These are phyloP conservation scores for Amoebophrya sp. DNA, from an alignment of 169 alveolate genomes.

Conservation along the genomic window DNA sequence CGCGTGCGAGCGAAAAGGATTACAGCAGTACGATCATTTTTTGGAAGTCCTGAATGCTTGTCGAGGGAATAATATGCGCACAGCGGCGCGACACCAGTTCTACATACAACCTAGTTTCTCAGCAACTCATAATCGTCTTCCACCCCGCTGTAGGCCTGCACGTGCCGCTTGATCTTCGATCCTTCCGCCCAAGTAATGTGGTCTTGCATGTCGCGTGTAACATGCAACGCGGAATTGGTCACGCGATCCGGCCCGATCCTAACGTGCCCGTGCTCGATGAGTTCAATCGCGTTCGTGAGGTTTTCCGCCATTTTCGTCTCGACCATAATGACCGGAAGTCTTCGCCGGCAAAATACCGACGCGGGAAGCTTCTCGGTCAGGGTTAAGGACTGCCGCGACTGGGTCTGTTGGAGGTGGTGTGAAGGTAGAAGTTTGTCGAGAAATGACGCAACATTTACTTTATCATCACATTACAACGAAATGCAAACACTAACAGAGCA, in stretches of 20 bases:
- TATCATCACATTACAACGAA: too few species aligned
- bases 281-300: background rate
- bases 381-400: background rate
- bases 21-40: too few species aligned
- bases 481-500: too few species aligned
- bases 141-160: slow-evolving; percentile 39
- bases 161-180: slow-evolving; percentile 71
- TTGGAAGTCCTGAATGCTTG: too few species aligned
- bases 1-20: too few species aligned
- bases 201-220: slow-evolving; percentile 92
- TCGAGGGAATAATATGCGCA: too few species aligned
- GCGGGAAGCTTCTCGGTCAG: background rate
- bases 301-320: slow-evolving; percentile 25
- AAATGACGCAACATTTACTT: too few species aligned
- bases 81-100: too few species aligned
- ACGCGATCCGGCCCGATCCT: slow-evolving; percentile 88
- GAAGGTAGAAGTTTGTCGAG: too few species aligned
- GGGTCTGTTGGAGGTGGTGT: background rate
- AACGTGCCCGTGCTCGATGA: slow-evolving; percentile 36
- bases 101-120: background rate
- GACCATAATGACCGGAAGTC: slow-evolving; percentile 39
- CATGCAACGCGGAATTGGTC: slow-evolving; percentile 93
- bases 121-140: background rate
- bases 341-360: slow-evolving; percentile 37
- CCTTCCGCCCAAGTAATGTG: slow-evolving; percentile 95